A percentile compares a stretch with the other conserved stretches of the same genome.
phyloP scores from a whole-genome alignment of 495 filamentous ascomycete species.

The Aspergillus bridgeri region DNA sequence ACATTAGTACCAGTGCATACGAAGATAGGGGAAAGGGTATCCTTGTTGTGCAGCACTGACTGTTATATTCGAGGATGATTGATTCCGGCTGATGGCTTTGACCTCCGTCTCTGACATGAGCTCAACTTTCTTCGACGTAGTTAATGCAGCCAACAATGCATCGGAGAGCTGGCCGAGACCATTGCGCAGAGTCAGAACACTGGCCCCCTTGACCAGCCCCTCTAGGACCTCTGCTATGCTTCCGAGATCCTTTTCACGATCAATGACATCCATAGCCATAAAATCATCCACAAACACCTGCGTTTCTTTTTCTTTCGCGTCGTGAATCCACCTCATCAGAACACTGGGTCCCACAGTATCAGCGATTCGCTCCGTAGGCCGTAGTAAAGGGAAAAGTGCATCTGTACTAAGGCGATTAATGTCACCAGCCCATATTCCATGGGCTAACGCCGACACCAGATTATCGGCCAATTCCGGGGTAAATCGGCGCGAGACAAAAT shows the following conservation, averaged over 20 bases:
- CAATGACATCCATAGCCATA: constrained; percentile 19
- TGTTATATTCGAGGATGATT: constrained; percentile 13
- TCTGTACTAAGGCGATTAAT: constrained; percentile 72
- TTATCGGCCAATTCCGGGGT: constrained; percentile 64
- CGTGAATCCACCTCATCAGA: constrained; percentile 15
- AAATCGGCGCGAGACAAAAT: constrained; percentile 60
- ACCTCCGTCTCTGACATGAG: constrained; percentile 24
- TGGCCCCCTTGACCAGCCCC: constrained; percentile 28
- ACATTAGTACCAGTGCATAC: not conserved
- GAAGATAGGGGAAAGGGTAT: not conserved
- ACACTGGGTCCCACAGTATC: constrained; percentile 26
- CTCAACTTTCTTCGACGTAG: constrained; percentile 28
- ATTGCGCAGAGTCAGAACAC: constrained; percentile 50
- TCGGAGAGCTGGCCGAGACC: constrained; percentile 36
- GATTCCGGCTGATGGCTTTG: constrained; percentile 12
- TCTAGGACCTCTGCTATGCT: constrained; percentile 12
- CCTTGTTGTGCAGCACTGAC: constrained; percentile 12
- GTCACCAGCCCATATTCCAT: constrained; percentile 95
- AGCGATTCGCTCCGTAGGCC: no score
- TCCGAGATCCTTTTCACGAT: constrained; percentile 8
- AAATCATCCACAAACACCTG: constrained; percentile 27
- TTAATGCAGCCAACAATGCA: constrained; percentile 23
- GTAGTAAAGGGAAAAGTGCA: no score
- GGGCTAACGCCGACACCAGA: constrained; percentile 70
- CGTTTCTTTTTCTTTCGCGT: constrained; percentile 4